phyloP scores from a whole-genome alignment of 495 filamentous ascomycete species.

The Penicillium paxilli region DNA sequence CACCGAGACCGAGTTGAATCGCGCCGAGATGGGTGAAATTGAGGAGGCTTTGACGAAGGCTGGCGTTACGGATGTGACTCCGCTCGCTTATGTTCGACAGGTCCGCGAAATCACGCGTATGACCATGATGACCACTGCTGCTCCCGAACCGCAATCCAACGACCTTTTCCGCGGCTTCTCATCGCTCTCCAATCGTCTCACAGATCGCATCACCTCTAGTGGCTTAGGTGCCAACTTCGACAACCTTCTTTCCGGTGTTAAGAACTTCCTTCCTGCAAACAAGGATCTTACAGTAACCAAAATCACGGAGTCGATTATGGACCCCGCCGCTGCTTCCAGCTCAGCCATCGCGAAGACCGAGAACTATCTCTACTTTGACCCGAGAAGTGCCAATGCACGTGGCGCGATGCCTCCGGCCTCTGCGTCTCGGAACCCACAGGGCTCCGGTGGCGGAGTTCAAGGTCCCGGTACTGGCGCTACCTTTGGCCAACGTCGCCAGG shows the following conservation, averaged over 20 bases:
- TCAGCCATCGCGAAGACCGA: slow-evolving; percentile 96
- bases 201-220: slow-evolving; percentile 89
- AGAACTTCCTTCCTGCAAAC: slow-evolving; percentile 95
- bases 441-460: slow-evolving; percentile 43
- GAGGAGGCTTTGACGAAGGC: slow-evolving; percentile 79
- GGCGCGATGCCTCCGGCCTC: slow-evolving; percentile 82
- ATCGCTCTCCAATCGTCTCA: slow-evolving; percentile 84
- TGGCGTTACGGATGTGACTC: slow-evolving; percentile 68
- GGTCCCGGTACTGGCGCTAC: slow-evolving; percentile 73
- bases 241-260: slow-evolving; percentile 94
- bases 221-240: slow-evolving; percentile 91
- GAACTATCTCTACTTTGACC: slow-evolving; percentile 98
- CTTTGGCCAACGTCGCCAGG: slow-evolving; percentile 91
- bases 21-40: slow-evolving; percentile 80
- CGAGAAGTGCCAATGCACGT: slow-evolving; percentile 85
- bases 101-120: slow-evolving; percentile 95
- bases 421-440: slow-evolving; percentile 52
- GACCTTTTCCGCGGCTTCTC: slow-evolving; percentile 87
- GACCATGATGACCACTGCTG: slow-evolving; percentile 95
- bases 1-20: slow-evolving; percentile 83
- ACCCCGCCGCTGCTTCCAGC: slow-evolving; percentile 83
- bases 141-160: slow-evolving; percentile 64
- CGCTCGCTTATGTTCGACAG: slow-evolving; percentile 83
- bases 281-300: slow-evolving; percentile 95
- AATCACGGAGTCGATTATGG: slow-evolving; percentile 98